Evolutionary conservation across 768 basidiomycete species (phyloP), one percentile per base, ranked within the genome.

Genomic region (Fomitopsis pulvina): DNA sequence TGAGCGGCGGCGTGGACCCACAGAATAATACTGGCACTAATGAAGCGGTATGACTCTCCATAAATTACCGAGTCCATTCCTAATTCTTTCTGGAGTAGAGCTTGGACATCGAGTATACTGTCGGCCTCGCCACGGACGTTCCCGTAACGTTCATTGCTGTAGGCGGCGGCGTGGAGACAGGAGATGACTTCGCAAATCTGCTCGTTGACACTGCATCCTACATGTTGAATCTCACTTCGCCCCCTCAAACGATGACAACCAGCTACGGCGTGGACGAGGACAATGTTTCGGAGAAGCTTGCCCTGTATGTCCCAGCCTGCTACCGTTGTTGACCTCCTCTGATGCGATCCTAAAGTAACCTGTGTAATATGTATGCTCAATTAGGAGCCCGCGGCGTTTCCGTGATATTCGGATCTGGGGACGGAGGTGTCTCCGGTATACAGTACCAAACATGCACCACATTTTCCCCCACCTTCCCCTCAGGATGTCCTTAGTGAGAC

Each of bases 1-100:
- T 56, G 78, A 85, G 77, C 42, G 83, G 82, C 2, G 48, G 69
- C 44, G 81, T 84, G 57, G 71, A 74, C 50, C 81, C 87, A 40
- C 48, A 69, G 18, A 52, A 48, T 14, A 46, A 62, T 0, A 60
- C 67, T 14, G 79, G 84, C 20, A 83, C 84, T 1, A 54, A 52
- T 4, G 87, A 89, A 60, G 85, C 84, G 50, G 49, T 20, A 71
- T 78, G 54, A 80, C 30, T 16, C 21, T 21, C 14, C n/a, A 9
- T 37, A 6, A 30, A 4, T n/a, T 22, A 14, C 2, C 11, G n/a
- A 32, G 14, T 7, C 4, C 29, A 4, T 14, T 12, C 7, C 1
- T 14, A 12, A 38, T 29, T 11, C 11, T 63, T 60, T 39, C 24
- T 6, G 25, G 4, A 12, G 26, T 24, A 57, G 53, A 52, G 48